Evolutionary conservation across 305 asterid genomes (phyloP).

Genomic region (Petunia hybrid): DNA sequence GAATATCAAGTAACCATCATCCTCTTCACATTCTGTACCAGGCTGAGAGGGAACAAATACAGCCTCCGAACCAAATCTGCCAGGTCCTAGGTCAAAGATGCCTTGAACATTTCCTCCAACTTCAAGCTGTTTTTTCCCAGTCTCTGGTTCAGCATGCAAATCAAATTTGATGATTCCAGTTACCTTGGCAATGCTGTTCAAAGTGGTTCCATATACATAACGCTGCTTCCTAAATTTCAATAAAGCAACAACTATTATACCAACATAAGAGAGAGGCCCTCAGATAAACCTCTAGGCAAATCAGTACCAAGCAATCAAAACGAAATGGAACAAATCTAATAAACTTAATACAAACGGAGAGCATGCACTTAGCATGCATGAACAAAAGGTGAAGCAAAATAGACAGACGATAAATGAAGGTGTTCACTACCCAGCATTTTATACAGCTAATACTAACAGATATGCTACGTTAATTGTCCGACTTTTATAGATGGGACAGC

Average conservation of each 20-base stretch:
- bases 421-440: conserved; percentile 26
- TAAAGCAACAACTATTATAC: conserved; percentile 12
- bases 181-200: conserved; percentile 84
- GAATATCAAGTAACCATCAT: conserved; percentile 95
- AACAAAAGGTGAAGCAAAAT: conserved; percentile 4
- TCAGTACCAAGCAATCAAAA: conserved; percentile 20
- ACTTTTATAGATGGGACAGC: conserved; percentile 5
- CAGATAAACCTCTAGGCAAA: neutral
- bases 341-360: neutral
- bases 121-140: conserved; percentile 80
- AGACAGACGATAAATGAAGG: conserved; percentile 14
- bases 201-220: conserved; percentile 81
- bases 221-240: conserved; percentile 78
- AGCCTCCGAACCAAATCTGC: conserved; percentile 95
- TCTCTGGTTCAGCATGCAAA: conserved; percentile 80
- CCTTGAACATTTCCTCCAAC: conserved; percentile 93
- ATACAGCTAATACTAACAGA: neutral
- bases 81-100: conserved; percentile 82
- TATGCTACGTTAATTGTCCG: neutral
- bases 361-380: neutral
- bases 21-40: conserved; percentile 81
- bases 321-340: neutral
- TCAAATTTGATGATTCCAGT: conserved; percentile 89
- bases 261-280: conserved; percentile 12
- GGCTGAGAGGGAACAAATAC: conserved; percentile 78